Evolutionary conservation across 2,329 filamentous ascomycete species (phyloP), one percentile per base, ranked within the genome.

Genomic region (Ceratocystis huliohia): DNA sequence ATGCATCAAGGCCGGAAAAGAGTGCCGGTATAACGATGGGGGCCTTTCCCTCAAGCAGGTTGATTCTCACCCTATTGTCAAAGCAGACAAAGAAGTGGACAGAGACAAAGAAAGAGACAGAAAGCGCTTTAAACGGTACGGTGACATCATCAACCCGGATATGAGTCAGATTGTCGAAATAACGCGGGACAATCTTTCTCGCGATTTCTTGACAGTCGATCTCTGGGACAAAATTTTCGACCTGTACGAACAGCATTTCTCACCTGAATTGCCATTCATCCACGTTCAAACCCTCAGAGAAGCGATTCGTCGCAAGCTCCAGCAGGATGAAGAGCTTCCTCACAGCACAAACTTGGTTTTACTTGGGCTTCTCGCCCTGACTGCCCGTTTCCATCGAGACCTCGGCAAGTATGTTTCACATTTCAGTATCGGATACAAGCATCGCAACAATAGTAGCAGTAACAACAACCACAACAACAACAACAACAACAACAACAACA

Each of bases 191-290:
- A 80, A 85, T 0, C 76, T 90, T 33, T 81, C 86, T 25, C 80
- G 83, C 2, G 78, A 79, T 0, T 79, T 87, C 64, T 76, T 91
- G 30, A 88, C 84, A 1, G 78, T 82, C 41, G 78, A 84, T 63
- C 74, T 89, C 3, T 91, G 87, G 87, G 81, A 81, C 50, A 83
- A 88, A 71, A 75, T 90, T 46, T 87, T 88, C 70, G 83, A 84
- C 70, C 83, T 89, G 33, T 90, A 87, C 73, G 84, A 86, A 70
- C 78, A 85, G 53, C 86, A 91, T 72, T 90, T 87, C 72, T 84
- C 85, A 0, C 85, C 87, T 0, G 87, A 90, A 72, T 79, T 91
- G 48, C 84, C 87, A 0, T 91, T 91, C 71, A 73, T 91, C 6
- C 87, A 90, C 72, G 77, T 86, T 4, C 81, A 84, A 1, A 87